Evolutionary conservation across 2,329 filamentous ascomycete species (phyloP).

Genomic region (Amylocarpus encephaloides): DNA sequence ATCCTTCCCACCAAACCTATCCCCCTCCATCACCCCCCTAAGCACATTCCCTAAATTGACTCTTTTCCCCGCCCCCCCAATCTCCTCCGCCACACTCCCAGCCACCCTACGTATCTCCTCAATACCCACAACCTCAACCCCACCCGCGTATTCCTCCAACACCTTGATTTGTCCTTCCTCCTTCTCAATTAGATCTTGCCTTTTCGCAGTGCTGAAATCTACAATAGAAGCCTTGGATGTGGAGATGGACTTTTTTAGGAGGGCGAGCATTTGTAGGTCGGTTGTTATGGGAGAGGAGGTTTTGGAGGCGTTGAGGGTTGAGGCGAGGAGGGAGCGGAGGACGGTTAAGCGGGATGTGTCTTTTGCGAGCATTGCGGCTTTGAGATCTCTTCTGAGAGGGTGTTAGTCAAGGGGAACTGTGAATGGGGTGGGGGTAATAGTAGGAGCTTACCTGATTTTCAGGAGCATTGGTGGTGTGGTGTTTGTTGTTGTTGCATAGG

Average conservation of each 20-base stretch:
- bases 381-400: constrained; percentile 44
- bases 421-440: neutral
- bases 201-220: constrained; percentile 58
- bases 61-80: constrained; percentile 42
- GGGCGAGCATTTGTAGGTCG: constrained; percentile 60
- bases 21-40: constrained; percentile 50
- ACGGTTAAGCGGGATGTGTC: constrained; percentile 60
- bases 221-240: constrained; percentile 50
- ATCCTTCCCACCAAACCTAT: constrained; percentile 54
- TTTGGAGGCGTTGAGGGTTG: constrained; percentile 71
- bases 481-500: constrained; percentile 23
- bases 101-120: constrained; percentile 53
- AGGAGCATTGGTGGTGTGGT: constrained; percentile 31
- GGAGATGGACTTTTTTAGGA: constrained; percentile 59
- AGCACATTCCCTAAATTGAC: constrained; percentile 53
- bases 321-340: constrained; percentile 61
- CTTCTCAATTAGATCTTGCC: constrained; percentile 64
- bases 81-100: constrained; percentile 42
- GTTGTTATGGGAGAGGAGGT: constrained; percentile 62
- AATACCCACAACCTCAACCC: constrained; percentile 49
- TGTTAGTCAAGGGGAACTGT: neutral
- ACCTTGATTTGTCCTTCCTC: constrained; percentile 61
- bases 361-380: constrained; percentile 60
- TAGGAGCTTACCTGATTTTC: constrained; percentile 31
- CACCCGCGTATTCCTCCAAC: constrained; percentile 57